Evolutionary conservation across 768 basidiomycete species (phyloP), one percentile per base, ranked within the genome.

Genomic region (Panaeolus papilionaceus): DNA sequence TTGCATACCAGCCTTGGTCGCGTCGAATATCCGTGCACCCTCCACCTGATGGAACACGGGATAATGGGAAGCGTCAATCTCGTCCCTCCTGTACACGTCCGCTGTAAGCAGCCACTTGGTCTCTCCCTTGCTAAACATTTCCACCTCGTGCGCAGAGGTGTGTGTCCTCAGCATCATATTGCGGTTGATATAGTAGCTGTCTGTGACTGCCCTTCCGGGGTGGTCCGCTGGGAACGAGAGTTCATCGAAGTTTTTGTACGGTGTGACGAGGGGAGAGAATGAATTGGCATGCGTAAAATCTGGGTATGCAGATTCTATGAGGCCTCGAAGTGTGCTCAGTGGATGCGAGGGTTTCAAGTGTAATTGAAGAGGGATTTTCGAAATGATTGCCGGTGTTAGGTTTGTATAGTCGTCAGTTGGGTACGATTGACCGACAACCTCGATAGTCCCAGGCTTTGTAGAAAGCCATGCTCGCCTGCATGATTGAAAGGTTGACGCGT

Each of bases 11-110:
- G 80, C 73, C 45, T 83, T 73, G 69, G 91, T 82, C 26, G 87
- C 85, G 39, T 85, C 79, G 76, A 95, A 94, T 65, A 98, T 89
- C 38, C 89, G 82, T 12, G 96, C 95, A 38, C 97, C 98, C 76
- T 99, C 98, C 80, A 98, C 94, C 80, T 99, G 98, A 79, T 99
- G 98, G 76, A 99, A 99, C 42, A 98, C 94, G 5, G 98, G 98
- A 77, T 98, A 98, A 76, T 99, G 98, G 9, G 92, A 93, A 12
- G 88, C 86, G 81, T 99, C 98, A 69, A 99, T 99, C 80, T 99
- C 98, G 85, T 99, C 98, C 73, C 98, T 89, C 62, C 98, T 82
- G 79, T 99, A 99, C 64, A 99, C 98, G 81, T 99, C 98, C 38
- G 98, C 96, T 9, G 95, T 93, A 26, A 99, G 83, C 38, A 99